Evolutionary conservation across 2,329 filamentous ascomycete species (phyloP), one percentile per base, ranked within the genome.

Genomic region (Aspergillus terreus): DNA sequence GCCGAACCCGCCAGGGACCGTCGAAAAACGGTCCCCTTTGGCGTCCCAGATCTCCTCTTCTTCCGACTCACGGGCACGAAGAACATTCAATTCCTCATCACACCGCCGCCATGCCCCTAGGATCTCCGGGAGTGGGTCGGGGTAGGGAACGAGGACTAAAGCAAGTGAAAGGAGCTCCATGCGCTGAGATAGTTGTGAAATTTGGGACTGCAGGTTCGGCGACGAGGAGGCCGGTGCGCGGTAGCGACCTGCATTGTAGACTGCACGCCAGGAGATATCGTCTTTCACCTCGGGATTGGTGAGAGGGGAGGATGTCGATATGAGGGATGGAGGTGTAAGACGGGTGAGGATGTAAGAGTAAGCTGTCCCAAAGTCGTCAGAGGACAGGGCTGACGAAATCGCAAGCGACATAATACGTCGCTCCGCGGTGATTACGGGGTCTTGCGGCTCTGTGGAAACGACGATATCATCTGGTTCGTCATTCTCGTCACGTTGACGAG

Each of bases 291-390:
- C 43, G 4, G 63, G 50, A 35, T 71, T 69, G 11, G 60, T 58
- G 48, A 59, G 50, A 30, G 60, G 53, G 4, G 68, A 56, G 27
- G 67, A 57, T 17, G 55, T 66, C 42, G 67, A 57, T 46, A 68
- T 58, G 64, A 62, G 59, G 25, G 71, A 67, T 46, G 63, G 60
- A 17, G 66, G 68, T 11, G 72, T 66, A 9, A 86, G 73, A 42
- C 82, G 77, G 43, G 82, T 85, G 47, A 84, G 76, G 45, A 86
- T 81, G 63, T 85, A 85, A 5, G 82, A 85, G 65, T 86, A 86
- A 6, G 83, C 83, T 1, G 83, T 86, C 56, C 84, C 82, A 50
- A 77, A 77, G 54, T 77, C 74, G 55, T 75, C 62, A 25, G 69
- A 65, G 42, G 63, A 55, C 4, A 77, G 64, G n/a, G 75, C 74